Evolutionary conservation across 352 stramenopile species (phyloP).

Genomic region (Globisporangium apiculatum): DNA sequence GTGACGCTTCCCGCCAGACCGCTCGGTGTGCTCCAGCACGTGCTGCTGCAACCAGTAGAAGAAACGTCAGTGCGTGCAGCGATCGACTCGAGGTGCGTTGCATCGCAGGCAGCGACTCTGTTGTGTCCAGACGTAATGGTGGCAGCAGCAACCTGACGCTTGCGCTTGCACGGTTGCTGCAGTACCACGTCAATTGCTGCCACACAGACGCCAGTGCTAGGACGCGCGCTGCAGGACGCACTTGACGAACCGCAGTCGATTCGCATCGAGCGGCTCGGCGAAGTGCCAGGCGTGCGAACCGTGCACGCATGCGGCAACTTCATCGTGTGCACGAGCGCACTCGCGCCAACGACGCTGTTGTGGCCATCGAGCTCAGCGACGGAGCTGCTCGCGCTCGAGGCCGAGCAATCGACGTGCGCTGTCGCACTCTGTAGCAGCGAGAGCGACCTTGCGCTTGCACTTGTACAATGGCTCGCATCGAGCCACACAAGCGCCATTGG

Average conservation of each 20-base stretch:
- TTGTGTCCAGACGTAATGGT: neutral
- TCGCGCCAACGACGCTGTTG: conserved; percentile 49
- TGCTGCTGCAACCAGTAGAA: conserved; percentile 5
- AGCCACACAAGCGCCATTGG: neutral
- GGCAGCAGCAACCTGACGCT: neutral
- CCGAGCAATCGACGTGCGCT: conserved; percentile 49
- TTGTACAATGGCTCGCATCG: conserved; percentile 25
- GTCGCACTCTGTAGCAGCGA: conserved; percentile 17
- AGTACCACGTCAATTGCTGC: conserved; percentile 5
- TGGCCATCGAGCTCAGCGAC: conserved; percentile 7
- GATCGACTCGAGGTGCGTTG: too few species aligned
- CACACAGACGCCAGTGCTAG: conserved; percentile 5
- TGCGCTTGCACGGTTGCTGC: neutral
- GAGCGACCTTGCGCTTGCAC: neutral
- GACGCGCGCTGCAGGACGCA: conserved; percentile 3
- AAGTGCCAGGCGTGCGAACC: conserved; percentile 35
- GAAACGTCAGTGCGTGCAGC: too few species aligned
- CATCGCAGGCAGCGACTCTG: too few species aligned
- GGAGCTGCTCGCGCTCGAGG: conserved; percentile 56
- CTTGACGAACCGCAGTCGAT: neutral
- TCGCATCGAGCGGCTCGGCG: conserved; percentile 15
- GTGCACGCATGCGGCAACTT: conserved; percentile 16
- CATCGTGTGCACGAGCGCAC: conserved; percentile 39
- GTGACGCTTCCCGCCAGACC: conserved; percentile 23
- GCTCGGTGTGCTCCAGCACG: conserved; percentile 5